phyloP scores from a whole-genome alignment of 257 asterid species.

The Rubia yunnanensis region DNA sequence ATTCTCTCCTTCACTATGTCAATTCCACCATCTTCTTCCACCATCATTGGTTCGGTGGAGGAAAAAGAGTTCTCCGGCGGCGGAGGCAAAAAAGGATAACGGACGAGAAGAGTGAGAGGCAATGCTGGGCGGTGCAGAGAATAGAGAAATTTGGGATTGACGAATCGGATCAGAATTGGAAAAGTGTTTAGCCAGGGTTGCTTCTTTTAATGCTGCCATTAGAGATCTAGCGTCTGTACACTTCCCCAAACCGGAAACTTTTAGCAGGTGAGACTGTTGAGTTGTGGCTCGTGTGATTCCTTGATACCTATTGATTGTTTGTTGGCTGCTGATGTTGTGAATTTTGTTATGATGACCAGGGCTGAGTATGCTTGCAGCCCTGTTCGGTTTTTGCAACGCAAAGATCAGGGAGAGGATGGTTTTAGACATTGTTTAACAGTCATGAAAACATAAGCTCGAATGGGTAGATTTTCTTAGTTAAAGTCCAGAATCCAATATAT shows the following conservation, averaged over 20 bases:
- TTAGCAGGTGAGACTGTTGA: conserved; percentile 46
- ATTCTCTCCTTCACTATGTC: too few relatives aligned
- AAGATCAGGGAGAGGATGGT: conserved; percentile 98
- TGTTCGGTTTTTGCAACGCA: conserved; percentile 76
- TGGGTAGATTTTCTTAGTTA: conserved; percentile 88
- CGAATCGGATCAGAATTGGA: too few relatives aligned
- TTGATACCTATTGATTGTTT: neutral
- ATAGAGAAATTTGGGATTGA: too few relatives aligned
- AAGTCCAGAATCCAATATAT: conserved; percentile 49
- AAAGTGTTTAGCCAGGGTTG: too few relatives aligned
- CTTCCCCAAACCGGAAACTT: conserved; percentile 73
- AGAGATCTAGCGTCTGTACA: too few relatives aligned
- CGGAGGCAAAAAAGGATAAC: too few relatives aligned
- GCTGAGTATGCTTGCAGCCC: conserved; percentile 78
- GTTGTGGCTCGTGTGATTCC: neutral
- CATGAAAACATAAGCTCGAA: conserved; percentile 83
- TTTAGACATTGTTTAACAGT: conserved; percentile 73
- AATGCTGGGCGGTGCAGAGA: too few relatives aligned
- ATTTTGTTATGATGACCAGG: conserved; percentile 33
- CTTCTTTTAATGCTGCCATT: too few relatives aligned
- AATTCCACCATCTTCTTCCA: too few relatives aligned
- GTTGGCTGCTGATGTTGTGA: neutral
- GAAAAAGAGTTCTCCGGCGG: too few relatives aligned
- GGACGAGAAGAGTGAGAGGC: too few relatives aligned
- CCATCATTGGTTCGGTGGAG: too few relatives aligned